Base-by-base conservation (phyloP, 345 rosid species). In the Salix koriyanagi region DNA sequence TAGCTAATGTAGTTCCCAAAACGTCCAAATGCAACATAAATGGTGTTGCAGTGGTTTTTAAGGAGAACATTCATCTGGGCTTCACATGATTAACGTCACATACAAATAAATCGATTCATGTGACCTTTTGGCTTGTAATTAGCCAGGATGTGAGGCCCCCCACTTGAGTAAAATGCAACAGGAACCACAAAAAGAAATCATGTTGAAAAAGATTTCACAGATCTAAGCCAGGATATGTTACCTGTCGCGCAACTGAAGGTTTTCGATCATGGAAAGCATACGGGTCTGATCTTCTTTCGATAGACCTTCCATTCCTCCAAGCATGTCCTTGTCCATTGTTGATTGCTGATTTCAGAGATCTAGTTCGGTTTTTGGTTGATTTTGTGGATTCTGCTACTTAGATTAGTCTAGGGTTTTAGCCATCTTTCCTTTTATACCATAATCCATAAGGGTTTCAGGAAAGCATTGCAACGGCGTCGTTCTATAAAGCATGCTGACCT, bases 191-290 rank as follows among this genome's bases (percentile, higher is more conserved):
- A 25, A 25, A 48, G 21, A 42, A 73, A 61, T 0, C 13, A 37
- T 36, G 15, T 1, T 2, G 56, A 64, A 30, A 30, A 15, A 8
- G 5, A 28, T 2, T 6, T 12, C 2, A 42, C 36, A 37, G 41
- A 62, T 42, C 42, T 52, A 61, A 56, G 19, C 58, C 70, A 77
- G 37, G 69, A 46, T 44, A 11, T 2, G 74, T 60, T 46, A 94
- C 98, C 96, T 94, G 80, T 92, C 96, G 39, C 96, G 97, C 32
- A 94, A 75, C 82, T 94, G 98, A 72, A 94, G 98, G 75, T 91
- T 91, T 56, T 94, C 98, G 79, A 94, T 94, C 94, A 91, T 92
- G 76, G 92, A 39, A 26, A 89, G 71, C 98, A 94, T 94, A 69
- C 87, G 85, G 26, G 72, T 74, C 87, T 91, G 82, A 80, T 94